Evolutionary conservation across 106 monocot genomes (phyloP), one percentile per base, ranked within the genome.

Genomic region (Ottelia alismoides): DNA sequence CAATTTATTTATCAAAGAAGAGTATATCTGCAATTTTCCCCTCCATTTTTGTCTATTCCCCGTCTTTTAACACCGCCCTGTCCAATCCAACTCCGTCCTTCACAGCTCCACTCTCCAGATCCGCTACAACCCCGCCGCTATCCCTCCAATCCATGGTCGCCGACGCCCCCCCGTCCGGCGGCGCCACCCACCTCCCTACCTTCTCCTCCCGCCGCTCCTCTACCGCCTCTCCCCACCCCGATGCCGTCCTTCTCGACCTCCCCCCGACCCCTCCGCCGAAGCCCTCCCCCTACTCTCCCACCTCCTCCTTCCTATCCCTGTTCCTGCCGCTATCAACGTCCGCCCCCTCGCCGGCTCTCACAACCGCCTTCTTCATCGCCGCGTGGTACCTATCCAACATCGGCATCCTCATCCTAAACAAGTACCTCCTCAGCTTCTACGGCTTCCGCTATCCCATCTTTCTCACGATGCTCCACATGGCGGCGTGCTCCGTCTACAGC

Each of bases 341-440:
- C 21, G 4, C 40, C 11, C 14, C 46, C 20, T 53, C 69, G 23
- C 61, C 58, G 16, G 31, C 53, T 19, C 46, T 60, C 12, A 10
- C 50, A 27, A 69, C 69, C 27, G 61, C 69, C 6, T 20, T 61
- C 20, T 61, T 70, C 51, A 70, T 70, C 60, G 62, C 30, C 17
- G 40, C 61, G 9, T 70, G 69, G 69, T 70, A 70, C 61, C 18
- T 62, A 9, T 70, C 69, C 28, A 70, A 70, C 53, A 70, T 70
- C 54, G 61, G 61, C 0, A 61, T 70, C 18, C 23, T 70, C 1
- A 60, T 70, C 20, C 55, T 70, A 40, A 70, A 70, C 69, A 70
- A 70, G 61, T 70, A 70, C 61, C 60, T 70, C 17, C 69, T 70
- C 45, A 61, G 54, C 52, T 11, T 70, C 30, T 70, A 70, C 69